These are phyloP conservation scores for Escallonia rubra DNA, from an alignment of 129 eudicot species.

Conservation along the genomic window DNA sequence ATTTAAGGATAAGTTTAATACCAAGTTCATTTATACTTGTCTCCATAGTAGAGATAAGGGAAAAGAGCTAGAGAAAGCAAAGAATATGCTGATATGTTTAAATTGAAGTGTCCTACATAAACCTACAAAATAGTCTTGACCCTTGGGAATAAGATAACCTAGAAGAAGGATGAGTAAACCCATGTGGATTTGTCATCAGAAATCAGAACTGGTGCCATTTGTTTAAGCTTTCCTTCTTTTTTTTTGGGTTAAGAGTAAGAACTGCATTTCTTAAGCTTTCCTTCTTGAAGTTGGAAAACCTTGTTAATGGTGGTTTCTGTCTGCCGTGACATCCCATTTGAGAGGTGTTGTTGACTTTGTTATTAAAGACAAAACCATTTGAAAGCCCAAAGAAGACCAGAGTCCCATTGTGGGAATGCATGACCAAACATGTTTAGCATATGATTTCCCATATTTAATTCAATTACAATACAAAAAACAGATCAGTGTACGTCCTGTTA, in stretches of 20 bases:
- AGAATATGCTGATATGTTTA: not conserved
- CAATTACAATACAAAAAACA: no score
- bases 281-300: not conserved
- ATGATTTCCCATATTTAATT: not conserved
- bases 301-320: not conserved
- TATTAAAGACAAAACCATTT: not conserved
- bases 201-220: not conserved
- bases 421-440: not conserved
- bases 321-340: not conserved
- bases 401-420: not conserved
- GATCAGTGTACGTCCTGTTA: no score
- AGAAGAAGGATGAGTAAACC: not conserved
- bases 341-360: slow-evolving; percentile 14
- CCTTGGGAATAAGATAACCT: not conserved
- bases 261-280: slow-evolving; percentile 4
- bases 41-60: no score
- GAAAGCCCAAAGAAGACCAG: not conserved
- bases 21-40: no score
- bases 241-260: no score
- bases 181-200: not conserved
- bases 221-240: not conserved
- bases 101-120: not conserved
- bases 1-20: no score
- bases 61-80: no score
- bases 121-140: not conserved